Percentiles rank a stretch among this genome's conserved stretches.
These are phyloP conservation scores for Globisporangium spinosum DNA, from an alignment of 352 stramenopile genomes.

Conservation along the genomic window DNA sequence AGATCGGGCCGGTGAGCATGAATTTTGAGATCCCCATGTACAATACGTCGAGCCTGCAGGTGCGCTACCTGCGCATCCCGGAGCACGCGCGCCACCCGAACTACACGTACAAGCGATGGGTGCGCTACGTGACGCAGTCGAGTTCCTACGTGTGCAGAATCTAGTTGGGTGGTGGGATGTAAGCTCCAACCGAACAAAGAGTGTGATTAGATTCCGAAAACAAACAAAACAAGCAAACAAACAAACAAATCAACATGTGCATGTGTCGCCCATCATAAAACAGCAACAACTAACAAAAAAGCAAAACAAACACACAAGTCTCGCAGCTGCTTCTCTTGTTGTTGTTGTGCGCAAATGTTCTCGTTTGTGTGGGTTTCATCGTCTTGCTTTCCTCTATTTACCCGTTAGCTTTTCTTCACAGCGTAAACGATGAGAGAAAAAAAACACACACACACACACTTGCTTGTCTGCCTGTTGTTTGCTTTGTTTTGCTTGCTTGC, in stretches of 20 bases:
- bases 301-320: constrained; percentile 3
- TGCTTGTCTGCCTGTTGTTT: not conserved
- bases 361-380: constrained; percentile 1
- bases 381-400: constrained; percentile 11
- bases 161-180: constrained; percentile 38
- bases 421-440: not conserved
- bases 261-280: constrained; percentile 5
- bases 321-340: not conserved
- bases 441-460: not conserved
- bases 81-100: constrained; percentile 93
- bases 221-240: not conserved
- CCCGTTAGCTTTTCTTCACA: not conserved
- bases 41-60: constrained; percentile 97
- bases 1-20: constrained; percentile 97
- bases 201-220: constrained; percentile 3
- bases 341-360: not conserved
- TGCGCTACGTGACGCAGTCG: constrained; percentile 98
- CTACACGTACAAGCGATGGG: constrained; percentile 98
- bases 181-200: constrained; percentile 1
- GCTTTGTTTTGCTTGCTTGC: not conserved
- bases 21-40: constrained; percentile 99
- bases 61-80: constrained; percentile 97
- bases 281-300: constrained; percentile 7
- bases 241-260: constrained; percentile 8
- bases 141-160: constrained; percentile 97